Evolutionary conservation across 139 green algal species (phyloP).

Genomic region (Volvox reticuliferus): DNA sequence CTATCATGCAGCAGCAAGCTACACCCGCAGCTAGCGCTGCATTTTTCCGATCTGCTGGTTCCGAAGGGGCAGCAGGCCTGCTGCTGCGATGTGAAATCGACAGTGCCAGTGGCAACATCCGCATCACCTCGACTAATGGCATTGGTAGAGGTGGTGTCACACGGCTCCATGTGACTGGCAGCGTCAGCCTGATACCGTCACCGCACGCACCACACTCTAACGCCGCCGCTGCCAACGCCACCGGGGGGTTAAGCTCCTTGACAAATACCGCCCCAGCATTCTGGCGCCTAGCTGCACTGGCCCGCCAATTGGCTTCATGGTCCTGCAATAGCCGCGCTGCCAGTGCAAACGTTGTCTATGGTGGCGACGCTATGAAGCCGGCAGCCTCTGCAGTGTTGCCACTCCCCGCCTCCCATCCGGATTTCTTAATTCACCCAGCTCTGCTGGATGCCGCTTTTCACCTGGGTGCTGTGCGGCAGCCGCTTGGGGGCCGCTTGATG

Average conservation of each 20-base stretch:
- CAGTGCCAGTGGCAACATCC: neutral
- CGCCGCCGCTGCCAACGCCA: no score
- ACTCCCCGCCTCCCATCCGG: slow-evolving; percentile 12
- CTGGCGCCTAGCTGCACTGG: neutral
- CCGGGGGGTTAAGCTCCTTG: no score
- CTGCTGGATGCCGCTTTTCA: slow-evolving; percentile 75
- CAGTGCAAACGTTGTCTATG: neutral
- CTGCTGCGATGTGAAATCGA: neutral
- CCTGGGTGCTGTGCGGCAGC: slow-evolving; percentile 61
- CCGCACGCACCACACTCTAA: neutral
- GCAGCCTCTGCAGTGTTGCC: slow-evolving; percentile 28
- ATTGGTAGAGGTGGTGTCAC: neutral
- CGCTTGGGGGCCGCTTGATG: slow-evolving; percentile 5
- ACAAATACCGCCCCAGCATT: neutral
- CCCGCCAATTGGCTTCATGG: neutral
- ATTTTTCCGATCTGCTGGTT: neutral
- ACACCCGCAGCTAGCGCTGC: neutral
- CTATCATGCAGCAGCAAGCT: slow-evolving; percentile 22
- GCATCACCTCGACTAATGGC: neutral
- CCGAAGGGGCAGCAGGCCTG: neutral
- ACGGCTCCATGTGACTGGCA: slow-evolving; percentile 3
- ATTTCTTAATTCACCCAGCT: slow-evolving; percentile 64
- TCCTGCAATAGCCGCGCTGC: neutral
- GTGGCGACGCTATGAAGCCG: neutral
- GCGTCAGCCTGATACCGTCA: neutral